phyloP scores from a whole-genome alignment of 164 flowering plant species.

The Magnolia changhungtana region DNA sequence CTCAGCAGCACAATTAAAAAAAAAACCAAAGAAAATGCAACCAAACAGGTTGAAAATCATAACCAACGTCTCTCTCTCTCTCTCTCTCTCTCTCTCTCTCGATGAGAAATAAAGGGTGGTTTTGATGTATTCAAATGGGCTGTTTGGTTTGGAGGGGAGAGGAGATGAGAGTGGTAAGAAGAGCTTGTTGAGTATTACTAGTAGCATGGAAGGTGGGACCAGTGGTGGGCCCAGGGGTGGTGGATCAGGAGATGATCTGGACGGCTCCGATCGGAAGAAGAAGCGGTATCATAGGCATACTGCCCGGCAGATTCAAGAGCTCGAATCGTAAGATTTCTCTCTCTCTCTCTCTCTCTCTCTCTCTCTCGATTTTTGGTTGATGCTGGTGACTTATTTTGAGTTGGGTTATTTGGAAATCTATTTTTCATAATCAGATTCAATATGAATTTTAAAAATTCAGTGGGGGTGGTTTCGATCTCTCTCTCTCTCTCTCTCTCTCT shows the following conservation, averaged over 20 bases:
- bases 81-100: no score
- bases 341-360: background rate
- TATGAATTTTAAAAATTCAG: no score
- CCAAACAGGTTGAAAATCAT: no score
- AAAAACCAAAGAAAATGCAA: no score
- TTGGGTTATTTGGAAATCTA: no score
- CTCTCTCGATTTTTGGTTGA: background rate
- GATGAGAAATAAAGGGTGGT: background rate
- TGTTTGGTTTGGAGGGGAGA: constrained; percentile 1
- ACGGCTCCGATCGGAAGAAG: constrained; percentile 53
- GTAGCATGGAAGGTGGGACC: constrained; percentile 3
- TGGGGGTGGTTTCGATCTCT: no score
- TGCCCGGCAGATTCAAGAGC: constrained; percentile 72
- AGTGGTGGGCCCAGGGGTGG: constrained; percentile 35
- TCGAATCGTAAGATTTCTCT: constrained; percentile 53
- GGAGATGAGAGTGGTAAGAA: constrained; percentile 1
- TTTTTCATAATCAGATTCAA: no score
- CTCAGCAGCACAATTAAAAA: no score
- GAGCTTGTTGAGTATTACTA: background rate
- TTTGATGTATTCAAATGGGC: constrained; percentile 9
- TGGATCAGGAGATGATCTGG: constrained; percentile 47
- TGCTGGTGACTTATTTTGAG: no score
- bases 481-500: background rate
- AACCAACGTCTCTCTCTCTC: no score
- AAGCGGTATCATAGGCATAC: constrained; percentile 84